Conservation (phyloP, 2,329 filamentous ascomycete species). For the Calonectria crousiana region DNA sequence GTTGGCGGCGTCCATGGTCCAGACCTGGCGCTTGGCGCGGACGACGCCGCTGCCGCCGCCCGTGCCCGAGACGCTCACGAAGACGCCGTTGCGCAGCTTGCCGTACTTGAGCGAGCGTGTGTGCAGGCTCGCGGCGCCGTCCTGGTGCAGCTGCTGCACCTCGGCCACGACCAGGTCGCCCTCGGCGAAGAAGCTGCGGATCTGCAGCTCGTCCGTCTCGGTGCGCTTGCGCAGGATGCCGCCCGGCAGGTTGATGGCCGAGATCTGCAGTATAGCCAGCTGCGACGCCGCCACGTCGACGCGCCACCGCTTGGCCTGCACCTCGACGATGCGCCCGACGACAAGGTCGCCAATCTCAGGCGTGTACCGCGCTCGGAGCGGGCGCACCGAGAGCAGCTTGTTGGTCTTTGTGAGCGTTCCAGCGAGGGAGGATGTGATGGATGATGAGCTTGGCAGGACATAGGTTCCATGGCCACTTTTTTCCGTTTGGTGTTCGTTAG, state of each 20-base stretch:
- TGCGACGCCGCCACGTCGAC: slow-evolving; percentile 93
- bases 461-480: slow-evolving; percentile 92
- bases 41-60: slow-evolving; percentile 91
- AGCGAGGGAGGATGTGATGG: slow-evolving; percentile 90
- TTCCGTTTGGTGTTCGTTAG: neutral
- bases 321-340: slow-evolving; percentile 91
- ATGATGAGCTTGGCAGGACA: slow-evolving; percentile 69
- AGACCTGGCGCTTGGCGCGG: slow-evolving; percentile 85
- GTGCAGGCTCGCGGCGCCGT: slow-evolving; percentile 89
- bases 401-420: slow-evolving; percentile 94
- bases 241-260: slow-evolving; percentile 93
- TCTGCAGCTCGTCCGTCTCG: slow-evolving; percentile 96
- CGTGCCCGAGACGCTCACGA: slow-evolving; percentile 83
- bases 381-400: slow-evolving; percentile 92
- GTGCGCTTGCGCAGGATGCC: slow-evolving; percentile 92
- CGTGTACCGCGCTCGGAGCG: slow-evolving; percentile 91
- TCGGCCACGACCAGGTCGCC: slow-evolving; percentile 95
- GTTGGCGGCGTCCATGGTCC: slow-evolving; percentile 75
- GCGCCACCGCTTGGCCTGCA: slow-evolving; percentile 94
- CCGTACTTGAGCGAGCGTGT: slow-evolving; percentile 93
- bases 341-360: slow-evolving; percentile 97
- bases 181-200: slow-evolving; percentile 96
- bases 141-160: slow-evolving; percentile 88
- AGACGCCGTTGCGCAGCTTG: slow-evolving; percentile 93
- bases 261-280: slow-evolving; percentile 86